Base-by-base conservation (phyloP, 192 early-diverging fungal species). In the Coemansia sp. region DNA sequence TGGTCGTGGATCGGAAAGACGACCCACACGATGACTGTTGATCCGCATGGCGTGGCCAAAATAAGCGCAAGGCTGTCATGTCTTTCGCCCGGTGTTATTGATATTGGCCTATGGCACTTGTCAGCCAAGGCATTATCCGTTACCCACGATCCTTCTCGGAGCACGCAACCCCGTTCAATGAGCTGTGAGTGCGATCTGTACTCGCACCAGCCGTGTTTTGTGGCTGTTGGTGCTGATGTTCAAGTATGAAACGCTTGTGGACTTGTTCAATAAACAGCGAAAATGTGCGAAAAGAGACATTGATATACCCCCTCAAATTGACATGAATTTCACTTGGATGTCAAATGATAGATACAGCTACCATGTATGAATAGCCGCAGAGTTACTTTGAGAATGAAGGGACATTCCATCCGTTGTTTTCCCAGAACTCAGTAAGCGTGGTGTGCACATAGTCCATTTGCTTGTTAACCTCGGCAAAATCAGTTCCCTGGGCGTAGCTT, bases 341-440 rank as follows among this genome's bases (percentile, higher is more conserved):
- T n/a, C n/a, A n/a, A 36, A 36, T 36, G 34, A 11, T 5, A 13
- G 38, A 41, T 41, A 15, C 17, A 6, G 14, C 38, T 17, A 41
- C 4, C 38, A 17, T 41, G 38, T n/a, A n/a, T n/a, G n/a, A n/a
- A n/a, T n/a, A n/a, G n/a, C n/a, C n/a, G 38, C 15, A 17, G 13
- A 17, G 10, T 20, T 50, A 50, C 11, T 50, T 27, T 9, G 47
- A 22, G 4, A n/a, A n/a, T n/a, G n/a, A n/a, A n/a, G 62, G 74
- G 88, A 61, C 95, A 89, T 57, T 41, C 72, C 72, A 68, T n/a
- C 55, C 55, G 9, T 53, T 44, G 59, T 65, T 59, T 59, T 68
- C 65, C 72, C 72, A 75, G 58, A 65, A 75, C 45, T 61, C 62
- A 7, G 20, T 28, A 0, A 62, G 72, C 17, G 72, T 68, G 25